Evolutionary conservation across 768 basidiomycete genomes (phyloP).

Genomic region (Lentinula guzmanii): DNA sequence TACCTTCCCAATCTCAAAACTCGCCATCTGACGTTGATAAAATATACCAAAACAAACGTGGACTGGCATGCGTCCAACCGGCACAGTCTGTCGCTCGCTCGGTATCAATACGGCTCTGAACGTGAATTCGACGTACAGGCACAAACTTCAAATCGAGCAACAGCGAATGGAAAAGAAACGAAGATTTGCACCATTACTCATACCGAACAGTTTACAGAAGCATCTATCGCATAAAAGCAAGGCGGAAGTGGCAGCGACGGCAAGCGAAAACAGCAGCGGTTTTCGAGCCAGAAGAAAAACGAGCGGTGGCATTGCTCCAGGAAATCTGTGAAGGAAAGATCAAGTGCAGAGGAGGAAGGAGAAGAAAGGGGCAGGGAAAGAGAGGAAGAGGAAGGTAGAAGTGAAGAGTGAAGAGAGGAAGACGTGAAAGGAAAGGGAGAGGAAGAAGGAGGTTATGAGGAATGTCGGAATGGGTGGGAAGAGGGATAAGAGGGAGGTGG

Average conservation of each 20-base stretch:
- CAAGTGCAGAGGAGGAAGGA: slow-evolving; percentile 72
- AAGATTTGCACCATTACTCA: slow-evolving; percentile 79
- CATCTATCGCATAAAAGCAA: slow-evolving; percentile 88
- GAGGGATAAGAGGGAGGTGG: slow-evolving; percentile 39
- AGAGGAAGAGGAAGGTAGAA: slow-evolving; percentile 60
- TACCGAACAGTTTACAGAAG: slow-evolving; percentile 88
- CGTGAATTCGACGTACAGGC: slow-evolving; percentile 84
- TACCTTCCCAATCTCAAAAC: slow-evolving; percentile 42
- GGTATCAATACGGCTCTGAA: slow-evolving; percentile 75
- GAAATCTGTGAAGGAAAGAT: slow-evolving; percentile 90
- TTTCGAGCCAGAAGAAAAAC: slow-evolving; percentile 93
- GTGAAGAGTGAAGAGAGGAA: slow-evolving; percentile 62
- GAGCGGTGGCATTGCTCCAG: slow-evolving; percentile 84
- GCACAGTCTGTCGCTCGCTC: slow-evolving; percentile 84
- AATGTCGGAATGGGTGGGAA: slow-evolving; percentile 66
- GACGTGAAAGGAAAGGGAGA: slow-evolving; percentile 67
- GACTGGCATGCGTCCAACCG: slow-evolving; percentile 94
- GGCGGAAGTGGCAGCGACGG: neutral
- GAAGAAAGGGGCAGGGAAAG: slow-evolving; percentile 78
- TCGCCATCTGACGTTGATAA: slow-evolving; percentile 28
- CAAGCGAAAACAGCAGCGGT: slow-evolving; percentile 66
- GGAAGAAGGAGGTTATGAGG: slow-evolving; percentile 72
- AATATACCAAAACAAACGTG: slow-evolving; percentile 53
- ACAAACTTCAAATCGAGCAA: slow-evolving; percentile 53
- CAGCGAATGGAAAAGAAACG: slow-evolving; percentile 31